These are phyloP conservation scores for Microthyrium microscopicum DNA, from an alignment of 2,329 filamentous ascomycete species.

Conservation along the genomic window DNA sequence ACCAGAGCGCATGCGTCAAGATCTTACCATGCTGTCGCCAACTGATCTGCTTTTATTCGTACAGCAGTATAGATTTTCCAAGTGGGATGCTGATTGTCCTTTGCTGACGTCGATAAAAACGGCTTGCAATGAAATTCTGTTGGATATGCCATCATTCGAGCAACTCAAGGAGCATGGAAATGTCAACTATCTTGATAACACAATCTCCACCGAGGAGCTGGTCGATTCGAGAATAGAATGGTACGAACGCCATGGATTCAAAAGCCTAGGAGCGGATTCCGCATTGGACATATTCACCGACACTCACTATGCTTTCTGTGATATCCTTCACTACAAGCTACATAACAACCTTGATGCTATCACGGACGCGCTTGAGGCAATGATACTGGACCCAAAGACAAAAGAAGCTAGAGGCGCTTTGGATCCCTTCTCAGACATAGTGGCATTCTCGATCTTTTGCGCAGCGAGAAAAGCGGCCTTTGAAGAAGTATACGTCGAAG, in stretches of 20 bases:
- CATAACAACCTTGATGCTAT: constrained; percentile 16
- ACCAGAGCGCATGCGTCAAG: constrained; percentile 16
- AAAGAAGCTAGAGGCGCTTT: background rate
- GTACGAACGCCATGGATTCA: constrained; percentile 18
- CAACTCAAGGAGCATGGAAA: constrained; percentile 21
- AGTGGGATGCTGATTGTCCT: constrained; percentile 17
- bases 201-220: constrained; percentile 16
- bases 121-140: constrained; percentile 17
- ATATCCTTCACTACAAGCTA: constrained; percentile 17
- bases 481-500: constrained; percentile 46
- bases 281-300: constrained; percentile 19
- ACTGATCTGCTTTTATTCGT: constrained; percentile 18
- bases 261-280: constrained; percentile 12
- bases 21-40: constrained; percentile 18
- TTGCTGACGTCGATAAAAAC: constrained; percentile 15
- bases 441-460: constrained; percentile 41
- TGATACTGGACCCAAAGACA: constrained; percentile 12
- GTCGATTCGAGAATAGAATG: constrained; percentile 18
- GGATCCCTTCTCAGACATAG: constrained; percentile 30
- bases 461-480: constrained; percentile 38
- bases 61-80: constrained; percentile 18
- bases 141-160: constrained; percentile 20
- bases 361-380: constrained; percentile 14
- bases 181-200: constrained; percentile 18
- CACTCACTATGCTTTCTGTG: constrained; percentile 14